phyloP scores from a whole-genome alignment of 2,329 filamentous ascomycete species.

The Cladosporium austrohemisphaericum region DNA sequence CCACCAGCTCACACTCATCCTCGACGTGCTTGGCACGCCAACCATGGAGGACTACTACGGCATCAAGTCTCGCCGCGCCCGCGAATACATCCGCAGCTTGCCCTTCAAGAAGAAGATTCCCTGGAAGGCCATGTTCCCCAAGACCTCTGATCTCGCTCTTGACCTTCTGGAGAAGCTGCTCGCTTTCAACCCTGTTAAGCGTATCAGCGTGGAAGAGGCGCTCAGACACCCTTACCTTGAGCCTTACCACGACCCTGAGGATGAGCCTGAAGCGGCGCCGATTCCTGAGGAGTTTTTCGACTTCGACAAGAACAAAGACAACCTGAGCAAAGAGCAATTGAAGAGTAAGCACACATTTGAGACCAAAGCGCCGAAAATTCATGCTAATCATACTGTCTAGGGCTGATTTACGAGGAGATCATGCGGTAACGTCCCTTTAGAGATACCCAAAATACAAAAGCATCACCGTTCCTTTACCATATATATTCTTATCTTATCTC shows the following conservation, averaged over 20 bases:
- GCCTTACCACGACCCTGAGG: slow-evolving; percentile 97
- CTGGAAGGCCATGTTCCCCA: slow-evolving; percentile 94
- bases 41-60: slow-evolving; percentile 99
- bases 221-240: slow-evolving; percentile 97
- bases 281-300: slow-evolving; percentile 99
- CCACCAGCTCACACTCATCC: slow-evolving; percentile 93
- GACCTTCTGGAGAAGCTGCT: slow-evolving; percentile 93
- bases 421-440: slow-evolving; percentile 56
- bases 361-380: slow-evolving; percentile 21
- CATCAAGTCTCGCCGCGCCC: slow-evolving; percentile 94
- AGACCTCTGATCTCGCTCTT: slow-evolving; percentile 94
- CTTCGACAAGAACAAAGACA: slow-evolving; percentile 99
- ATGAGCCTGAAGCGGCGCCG: slow-evolving; percentile 92
- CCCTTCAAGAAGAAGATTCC: slow-evolving; percentile 99
- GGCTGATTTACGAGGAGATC: slow-evolving; percentile 95
- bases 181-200: slow-evolving; percentile 97
- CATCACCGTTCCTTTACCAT: slow-evolving; percentile 13
- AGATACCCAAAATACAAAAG: slow-evolving; percentile 17
- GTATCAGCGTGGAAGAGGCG: slow-evolving; percentile 95
- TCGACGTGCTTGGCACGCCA: slow-evolving; percentile 94
- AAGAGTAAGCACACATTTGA: slow-evolving; percentile 59
- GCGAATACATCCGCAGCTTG: slow-evolving; percentile 95
- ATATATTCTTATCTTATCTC: not conserved
- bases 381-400: slow-evolving; percentile 35
- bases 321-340: slow-evolving; percentile 93